Base-by-base conservation (phyloP, 2,329 filamentous ascomycete genomes). In the Albophoma yamanashiensis region DNA sequence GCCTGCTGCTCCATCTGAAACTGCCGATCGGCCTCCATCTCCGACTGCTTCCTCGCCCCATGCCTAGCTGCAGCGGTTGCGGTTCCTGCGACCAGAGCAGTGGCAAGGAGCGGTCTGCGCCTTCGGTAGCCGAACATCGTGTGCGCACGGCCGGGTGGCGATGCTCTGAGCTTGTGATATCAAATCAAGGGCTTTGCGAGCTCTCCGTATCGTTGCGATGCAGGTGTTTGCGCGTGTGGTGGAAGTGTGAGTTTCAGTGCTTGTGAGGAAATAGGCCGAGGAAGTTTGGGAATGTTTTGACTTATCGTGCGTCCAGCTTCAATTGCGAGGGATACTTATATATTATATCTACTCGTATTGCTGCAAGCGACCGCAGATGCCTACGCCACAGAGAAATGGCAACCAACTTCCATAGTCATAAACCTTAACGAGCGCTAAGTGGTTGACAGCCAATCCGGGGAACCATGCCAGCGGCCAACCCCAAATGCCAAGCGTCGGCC, bases 1-100 rank as follows among this genome's bases (percentile, higher is more conserved):
- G 42, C 42, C 15, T 60, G 43, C 38, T 60, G 59, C 25, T 60
- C 31, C 59, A 60, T 60, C 55, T 60, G 59, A 36, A 31, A 60
- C 14, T 58, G 55, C 34, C 55, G 45, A 17, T 60, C 55, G 5
- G 43, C 17, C 55, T 57, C 45, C 36, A 55, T 55, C 36, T 60
- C 22, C 9, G 59, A 52, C 55, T 60, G 59, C 34, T 53, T 53
- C 38, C 55, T 60, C 2, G 59, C 59, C 4, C 59, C 59, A 17
- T 60, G 59, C 25, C 59, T 57, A 4, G 59, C 43, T 11, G 59
- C 59, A 2, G 20, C 59, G 27, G 55, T 58, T 22, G 59, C 59
- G 20, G 59, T 60, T 40, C 59, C 59, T 5, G 59, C 59, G 20
- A 60, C 14, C 31, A 60, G 40, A 22, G 59, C 59, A 36, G 59